Base-by-base conservation (phyloP, 1,139 yeast species). In the Candida sanyaensis region DNA sequence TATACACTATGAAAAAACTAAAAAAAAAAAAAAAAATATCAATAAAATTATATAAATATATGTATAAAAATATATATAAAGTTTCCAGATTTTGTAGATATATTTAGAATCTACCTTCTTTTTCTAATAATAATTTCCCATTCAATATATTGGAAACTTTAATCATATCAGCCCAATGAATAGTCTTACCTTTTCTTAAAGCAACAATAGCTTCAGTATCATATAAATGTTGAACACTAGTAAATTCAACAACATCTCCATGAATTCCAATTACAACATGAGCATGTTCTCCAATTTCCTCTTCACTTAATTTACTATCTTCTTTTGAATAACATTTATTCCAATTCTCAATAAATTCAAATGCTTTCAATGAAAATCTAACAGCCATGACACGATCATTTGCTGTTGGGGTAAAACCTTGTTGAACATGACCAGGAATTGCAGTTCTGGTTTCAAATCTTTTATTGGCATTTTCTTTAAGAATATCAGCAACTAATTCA, bases 391-490 rank as follows among this genome's bases (percentile, higher is more conserved):
- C 83, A 66, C 95, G 75, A 62, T 87, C 95, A 73, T 84, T 84
- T 44, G 91, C 83, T 3, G 89, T 80, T 49, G 95, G 93, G n/a
- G 83, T 73, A 48, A 81, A 84, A 59, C 95, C 95, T 65, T 87
- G 93, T 69, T 87, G 93, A 41, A 87, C 91, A 61, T 87, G 93
- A 28, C 95, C 93, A 38, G 93, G 93, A 50, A 84, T 75, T 3
- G 93, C 93, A 6, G 91, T 82, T 61, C 86, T 80, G 32, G 89
- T 83, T 60, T 86, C 93, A 58, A 83, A 87, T 60, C 82, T 75
- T 27, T 87, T 87, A 12, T 76, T 69, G 7, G 88, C 84, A 57
- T 81, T 82, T 55, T 83, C 88, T 50, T 81, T 80, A 54, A 87
- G 80, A 40, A 87, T 84, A 49, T 83, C 81, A 7, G 92, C 87